Percentiles rank a stretch among this genome's conserved stretches.
Conservation (phyloP, 163 green algal genomes). For the Volvox carteri region DNA sequence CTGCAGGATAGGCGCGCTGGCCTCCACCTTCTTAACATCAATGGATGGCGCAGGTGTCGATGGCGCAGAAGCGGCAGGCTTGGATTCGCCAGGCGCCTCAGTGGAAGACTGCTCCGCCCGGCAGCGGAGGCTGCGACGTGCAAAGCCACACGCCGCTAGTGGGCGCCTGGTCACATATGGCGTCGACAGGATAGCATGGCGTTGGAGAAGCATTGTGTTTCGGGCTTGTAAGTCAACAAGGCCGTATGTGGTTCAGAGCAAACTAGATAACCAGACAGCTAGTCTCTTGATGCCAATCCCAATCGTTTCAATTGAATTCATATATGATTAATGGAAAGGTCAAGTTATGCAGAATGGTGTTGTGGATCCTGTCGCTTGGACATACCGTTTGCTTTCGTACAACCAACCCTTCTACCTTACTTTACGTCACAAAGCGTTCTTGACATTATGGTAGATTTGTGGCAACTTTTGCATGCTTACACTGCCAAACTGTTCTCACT, state of each 20-base stretch:
- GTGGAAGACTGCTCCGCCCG: slow-evolving; percentile 34
- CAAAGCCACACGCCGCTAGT: neutral
- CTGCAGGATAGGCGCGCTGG: slow-evolving; percentile 60
- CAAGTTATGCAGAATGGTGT: no score
- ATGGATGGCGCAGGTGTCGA: neutral
- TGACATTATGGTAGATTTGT: no score
- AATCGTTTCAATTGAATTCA: no score
- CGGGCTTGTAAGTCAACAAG: neutral
- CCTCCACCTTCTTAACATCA: slow-evolving; percentile 40
- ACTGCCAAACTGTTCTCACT: no score
- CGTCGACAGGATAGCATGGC: neutral
- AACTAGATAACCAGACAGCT: neutral
- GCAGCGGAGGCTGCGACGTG: slow-evolving; percentile 23
- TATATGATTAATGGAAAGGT: no score
- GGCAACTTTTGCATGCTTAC: no score
- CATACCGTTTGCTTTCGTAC: no score
- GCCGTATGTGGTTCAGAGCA: slow-evolving; percentile 16
- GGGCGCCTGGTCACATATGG: neutral
- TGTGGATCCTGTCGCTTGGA: no score
- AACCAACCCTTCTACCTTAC: no score
- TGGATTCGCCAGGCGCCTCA: neutral
- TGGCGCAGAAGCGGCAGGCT: neutral
- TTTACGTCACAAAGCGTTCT: no score
- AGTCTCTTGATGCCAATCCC: no score
- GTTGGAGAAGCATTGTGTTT: slow-evolving; percentile 9